phyloP scores from a whole-genome alignment of 1,284 basidiomycete genomes.

The Tilletiopsis washingtonensis region DNA sequence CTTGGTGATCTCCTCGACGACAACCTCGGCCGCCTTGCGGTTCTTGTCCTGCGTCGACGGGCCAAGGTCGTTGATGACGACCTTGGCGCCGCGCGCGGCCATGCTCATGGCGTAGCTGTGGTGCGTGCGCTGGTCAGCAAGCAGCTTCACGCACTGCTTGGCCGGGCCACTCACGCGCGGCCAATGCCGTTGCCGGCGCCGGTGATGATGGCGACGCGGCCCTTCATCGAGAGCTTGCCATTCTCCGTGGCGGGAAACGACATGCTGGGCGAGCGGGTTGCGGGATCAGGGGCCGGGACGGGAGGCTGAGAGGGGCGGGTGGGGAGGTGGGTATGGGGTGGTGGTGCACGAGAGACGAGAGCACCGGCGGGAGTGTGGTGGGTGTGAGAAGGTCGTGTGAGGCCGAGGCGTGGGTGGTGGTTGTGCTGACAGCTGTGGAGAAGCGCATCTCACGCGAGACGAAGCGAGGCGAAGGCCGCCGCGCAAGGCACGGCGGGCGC shows the following conservation, averaged over 20 bases:
- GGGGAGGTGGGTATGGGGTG: too few species aligned
- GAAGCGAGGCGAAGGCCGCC: too few species aligned
- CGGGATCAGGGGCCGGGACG: too few species aligned
- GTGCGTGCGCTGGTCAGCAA: not conserved
- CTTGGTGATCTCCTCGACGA: constrained; percentile 78
- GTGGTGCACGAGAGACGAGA: too few species aligned
- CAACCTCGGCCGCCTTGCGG: constrained; percentile 76
- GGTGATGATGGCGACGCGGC: constrained; percentile 86
- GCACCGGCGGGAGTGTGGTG: too few species aligned
- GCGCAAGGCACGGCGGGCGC: too few species aligned
- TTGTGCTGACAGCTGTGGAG: too few species aligned
- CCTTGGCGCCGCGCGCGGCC: constrained; percentile 72
- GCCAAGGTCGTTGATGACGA: constrained; percentile 56
- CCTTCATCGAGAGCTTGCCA: constrained; percentile 60
- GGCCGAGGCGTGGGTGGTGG: too few species aligned
- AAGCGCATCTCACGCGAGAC: too few species aligned
- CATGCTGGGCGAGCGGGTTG: constrained; percentile 16
- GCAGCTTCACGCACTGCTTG: too few species aligned
- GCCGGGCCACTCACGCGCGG: constrained; percentile 63
- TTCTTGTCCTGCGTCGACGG: constrained; percentile 79
- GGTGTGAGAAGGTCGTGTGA: too few species aligned
- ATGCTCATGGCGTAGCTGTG: constrained; percentile 80
- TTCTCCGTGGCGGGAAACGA: constrained; percentile 40
- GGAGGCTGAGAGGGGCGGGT: too few species aligned
- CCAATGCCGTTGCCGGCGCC: constrained; percentile 94